Conservation (phyloP, 176 grass and related monocot species). For the Aegilops umbellulata region DNA sequence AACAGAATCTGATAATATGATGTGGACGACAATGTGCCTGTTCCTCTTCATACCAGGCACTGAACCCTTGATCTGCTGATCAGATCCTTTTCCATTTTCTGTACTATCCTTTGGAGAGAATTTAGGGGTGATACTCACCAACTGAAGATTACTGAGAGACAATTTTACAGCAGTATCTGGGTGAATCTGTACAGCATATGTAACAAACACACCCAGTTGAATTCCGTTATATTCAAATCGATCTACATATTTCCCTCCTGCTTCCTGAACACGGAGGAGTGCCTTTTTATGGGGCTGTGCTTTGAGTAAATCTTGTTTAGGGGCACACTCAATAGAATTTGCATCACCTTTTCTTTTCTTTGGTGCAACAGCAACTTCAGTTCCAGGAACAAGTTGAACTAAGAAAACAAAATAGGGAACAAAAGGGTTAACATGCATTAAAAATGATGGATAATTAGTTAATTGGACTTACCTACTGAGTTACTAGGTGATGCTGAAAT, state of each 20-base stretch:
- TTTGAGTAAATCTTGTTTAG: conserved; percentile 36
- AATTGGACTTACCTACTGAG: conserved; percentile 31
- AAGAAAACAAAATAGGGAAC: conserved; percentile 9
- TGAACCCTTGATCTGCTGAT: background rate
- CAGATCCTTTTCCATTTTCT: conserved; percentile 27
- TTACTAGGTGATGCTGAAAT: conserved; percentile 43
- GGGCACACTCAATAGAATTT: conserved; percentile 9
- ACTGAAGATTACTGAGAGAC: conserved; percentile 29
- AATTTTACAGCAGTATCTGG: conserved; percentile 60
- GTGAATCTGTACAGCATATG: conserved; percentile 51
- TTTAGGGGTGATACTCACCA: conserved; percentile 31
- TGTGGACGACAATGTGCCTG: conserved; percentile 33
- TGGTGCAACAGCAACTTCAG: conserved; percentile 66
- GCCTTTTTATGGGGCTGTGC: conserved; percentile 48
- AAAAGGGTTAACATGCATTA: background rate
- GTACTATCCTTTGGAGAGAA: background rate
- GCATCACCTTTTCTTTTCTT: conserved; percentile 33
- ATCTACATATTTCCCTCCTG: conserved; percentile 47
- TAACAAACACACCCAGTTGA: conserved; percentile 47
- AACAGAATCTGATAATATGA: conserved; percentile 55
- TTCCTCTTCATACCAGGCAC: conserved; percentile 1
- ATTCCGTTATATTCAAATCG: conserved; percentile 41
- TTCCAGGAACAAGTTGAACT: conserved; percentile 76
- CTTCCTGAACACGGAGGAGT: conserved; percentile 57
- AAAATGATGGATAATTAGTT: background rate